Evolutionary conservation across 805 yeast species (phyloP), one percentile per base, ranked within the genome.

Genomic region (Brettanomyces custersianus): DNA sequence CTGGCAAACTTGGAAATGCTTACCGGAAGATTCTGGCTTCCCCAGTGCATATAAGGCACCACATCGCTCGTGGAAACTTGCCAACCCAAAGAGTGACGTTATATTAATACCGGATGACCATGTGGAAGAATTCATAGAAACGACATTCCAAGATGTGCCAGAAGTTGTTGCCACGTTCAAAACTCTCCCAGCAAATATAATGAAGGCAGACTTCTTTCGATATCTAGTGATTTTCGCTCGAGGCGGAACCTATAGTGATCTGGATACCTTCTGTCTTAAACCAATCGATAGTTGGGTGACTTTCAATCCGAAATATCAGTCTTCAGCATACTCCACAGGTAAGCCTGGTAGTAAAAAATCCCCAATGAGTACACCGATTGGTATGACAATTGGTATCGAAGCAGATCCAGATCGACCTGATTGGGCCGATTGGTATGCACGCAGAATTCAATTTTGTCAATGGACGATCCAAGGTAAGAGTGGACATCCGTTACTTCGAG

Each of bases 351-450:
- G 13, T 7, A n/a, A 15, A 7, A 13, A 10, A 7, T 7, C 16
- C 3, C 15, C 13, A 11, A 10, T 29, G 22, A 20, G 23, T 13
- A 46, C 53, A 2, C 51, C 53, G n/a, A 72, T 85, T 2, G 97
- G 97, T 0, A 65, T 90, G 17, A 77, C 80, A 3, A 72, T 90
- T 6, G 97, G 97, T 0, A 84, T 90, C 29, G 98, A 92, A 55
- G 96, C 96, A 1, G 98, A 90, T 49, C 96, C 97, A 0, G 96
- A 90, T 55, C 67, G 97, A 46, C 80, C 80, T 0, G 97, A 90
- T 57, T 92, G 98, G 98, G 62, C 70, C 20, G 80, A 80, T 6
- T 87, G 94, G 88, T 90, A 86, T 52, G 94, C 96, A 0, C 70
- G 96, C 35, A 68, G 97, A 42, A 75, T 90, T 30, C 98, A 90